These are phyloP conservation scores for Malassezia caprae DNA, from an alignment of 1,284 basidiomycete species.

Conservation along the genomic window DNA sequence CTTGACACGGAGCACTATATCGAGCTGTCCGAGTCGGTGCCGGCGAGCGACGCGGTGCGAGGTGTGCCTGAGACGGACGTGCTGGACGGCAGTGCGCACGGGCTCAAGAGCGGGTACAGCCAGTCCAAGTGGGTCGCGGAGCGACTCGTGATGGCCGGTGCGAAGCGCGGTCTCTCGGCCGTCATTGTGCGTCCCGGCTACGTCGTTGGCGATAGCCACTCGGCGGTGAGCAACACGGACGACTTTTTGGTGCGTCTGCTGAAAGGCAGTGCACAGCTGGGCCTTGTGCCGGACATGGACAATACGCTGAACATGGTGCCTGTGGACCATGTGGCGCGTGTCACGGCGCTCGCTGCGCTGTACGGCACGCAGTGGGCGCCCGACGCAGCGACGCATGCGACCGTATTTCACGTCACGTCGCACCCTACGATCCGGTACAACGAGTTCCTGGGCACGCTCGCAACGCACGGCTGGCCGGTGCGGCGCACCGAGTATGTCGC, in stretches of 20 bases:
- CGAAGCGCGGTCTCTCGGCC: constrained; percentile 71
- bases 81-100: constrained; percentile 69
- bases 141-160: constrained; percentile 82
- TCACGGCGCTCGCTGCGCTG: constrained; percentile 54
- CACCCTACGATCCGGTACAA: constrained; percentile 83
- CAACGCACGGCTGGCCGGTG: constrained; percentile 70
- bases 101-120: constrained; percentile 83
- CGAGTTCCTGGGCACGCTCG: constrained; percentile 66
- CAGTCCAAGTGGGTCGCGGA: constrained; percentile 99
- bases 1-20: constrained; percentile 87
- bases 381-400: constrained; percentile 50
- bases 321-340: constrained; percentile 86
- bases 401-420: constrained; percentile 80
- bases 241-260: constrained; percentile 98
- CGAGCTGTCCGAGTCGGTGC: constrained; percentile 61
- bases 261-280: constrained; percentile 93
- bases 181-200: constrained; percentile 89
- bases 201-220: constrained; percentile 78
- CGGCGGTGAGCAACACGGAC: constrained; percentile 86
- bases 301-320: constrained; percentile 98
- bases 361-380: constrained; percentile 19
- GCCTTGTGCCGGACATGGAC: constrained; percentile 90
- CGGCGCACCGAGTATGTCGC: constrained; percentile 74
- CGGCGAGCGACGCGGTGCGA: not conserved
- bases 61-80: constrained; percentile 82